Evolutionary conservation across 73 alveolate species (phyloP).

Genomic region (Symbiodinium pilosum): DNA sequence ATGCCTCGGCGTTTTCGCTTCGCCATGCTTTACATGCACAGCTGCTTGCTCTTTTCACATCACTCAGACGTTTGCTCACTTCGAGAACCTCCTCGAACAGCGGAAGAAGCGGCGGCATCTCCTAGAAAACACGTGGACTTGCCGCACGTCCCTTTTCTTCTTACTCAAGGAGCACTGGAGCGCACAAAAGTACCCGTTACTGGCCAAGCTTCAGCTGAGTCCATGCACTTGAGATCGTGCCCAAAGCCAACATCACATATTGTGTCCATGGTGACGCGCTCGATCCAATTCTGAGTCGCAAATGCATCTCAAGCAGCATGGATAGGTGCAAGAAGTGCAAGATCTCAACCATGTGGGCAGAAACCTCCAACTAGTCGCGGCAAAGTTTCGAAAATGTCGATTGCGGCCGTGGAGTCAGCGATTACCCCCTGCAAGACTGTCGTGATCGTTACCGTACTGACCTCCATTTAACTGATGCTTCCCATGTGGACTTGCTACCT

Average conservation of each 20-base stretch:
- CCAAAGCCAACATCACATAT: constrained; percentile 70
- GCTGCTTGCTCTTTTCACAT: neutral
- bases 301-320: neutral
- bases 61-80: neutral
- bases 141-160: too few relatives aligned
- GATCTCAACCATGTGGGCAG: neutral
- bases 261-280: constrained; percentile 85
- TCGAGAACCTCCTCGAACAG: constrained; percentile 86
- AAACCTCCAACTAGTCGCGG: neutral
- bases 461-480: neutral
- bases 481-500: neutral
- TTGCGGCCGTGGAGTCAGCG: neutral
- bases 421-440: neutral
- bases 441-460: neutral
- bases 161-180: too few relatives aligned
- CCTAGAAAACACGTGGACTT: neutral
- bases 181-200: too few relatives aligned
- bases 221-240: constrained; percentile 62
- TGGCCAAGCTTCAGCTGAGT: constrained; percentile 20
- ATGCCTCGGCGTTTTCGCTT: constrained; percentile 4
- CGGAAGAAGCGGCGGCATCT: constrained; percentile 77
- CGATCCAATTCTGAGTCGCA: constrained; percentile 54
- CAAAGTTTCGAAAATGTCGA: neutral
- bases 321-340: too few relatives aligned
- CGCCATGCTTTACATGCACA: neutral